These are phyloP conservation scores for Nicotiana benthamiana DNA, from an alignment of 257 asterid species.

Conservation along the genomic window DNA sequence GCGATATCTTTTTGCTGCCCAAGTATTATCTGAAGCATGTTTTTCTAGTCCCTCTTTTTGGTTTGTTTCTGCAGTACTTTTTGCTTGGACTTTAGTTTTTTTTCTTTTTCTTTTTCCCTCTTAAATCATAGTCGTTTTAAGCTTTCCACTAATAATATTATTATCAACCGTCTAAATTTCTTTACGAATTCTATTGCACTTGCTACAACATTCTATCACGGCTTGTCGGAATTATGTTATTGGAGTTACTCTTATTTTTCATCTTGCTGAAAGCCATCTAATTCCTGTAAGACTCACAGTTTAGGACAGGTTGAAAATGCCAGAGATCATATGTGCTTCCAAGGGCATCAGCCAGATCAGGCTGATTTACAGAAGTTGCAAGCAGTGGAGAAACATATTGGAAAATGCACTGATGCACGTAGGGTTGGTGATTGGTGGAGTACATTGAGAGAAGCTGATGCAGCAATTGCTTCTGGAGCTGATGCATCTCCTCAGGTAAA, in stretches of 20 bases:
- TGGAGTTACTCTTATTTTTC: slow-evolving; percentile 1
- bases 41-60: background rate
- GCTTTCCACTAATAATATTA: background rate
- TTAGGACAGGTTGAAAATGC: slow-evolving; percentile 70
- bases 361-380: slow-evolving; percentile 58
- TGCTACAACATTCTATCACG: background rate
- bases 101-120: background rate
- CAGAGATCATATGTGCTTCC: slow-evolving; percentile 44
- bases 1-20: background rate
- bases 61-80: background rate
- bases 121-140: background rate
- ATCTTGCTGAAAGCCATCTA: slow-evolving; percentile 17
- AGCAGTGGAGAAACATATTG: slow-evolving; percentile 51
- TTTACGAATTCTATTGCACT: background rate
- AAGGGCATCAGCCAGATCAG: slow-evolving; percentile 48
- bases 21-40: background rate
- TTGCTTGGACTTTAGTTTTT: background rate
- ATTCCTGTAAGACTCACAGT: slow-evolving; percentile 37
- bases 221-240: background rate
- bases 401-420: slow-evolving; percentile 56
- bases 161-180: background rate
- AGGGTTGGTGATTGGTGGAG: slow-evolving; percentile 57
- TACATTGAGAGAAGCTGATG: slow-evolving; percentile 54
- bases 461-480: slow-evolving; percentile 66
- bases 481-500: slow-evolving; percentile 64